Base-by-base conservation (phyloP, 2,329 filamentous ascomycete genomes). In the Apiospora sp. region DNA sequence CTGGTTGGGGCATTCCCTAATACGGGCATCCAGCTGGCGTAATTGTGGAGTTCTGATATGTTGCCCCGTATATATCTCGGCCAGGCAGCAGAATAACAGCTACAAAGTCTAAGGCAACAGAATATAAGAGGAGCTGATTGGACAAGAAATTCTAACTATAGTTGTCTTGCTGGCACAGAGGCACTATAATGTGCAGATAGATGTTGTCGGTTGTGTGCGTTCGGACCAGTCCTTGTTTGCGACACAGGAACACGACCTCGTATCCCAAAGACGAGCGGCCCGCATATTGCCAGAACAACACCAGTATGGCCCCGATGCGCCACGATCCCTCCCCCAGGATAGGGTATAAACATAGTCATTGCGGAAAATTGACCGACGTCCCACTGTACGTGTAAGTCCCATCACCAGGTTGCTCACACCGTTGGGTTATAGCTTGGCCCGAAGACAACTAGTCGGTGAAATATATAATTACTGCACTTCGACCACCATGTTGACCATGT, bases 81-180 rank as follows among this genome's bases (percentile, higher is more conserved):
- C 34, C 22, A 64, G 58, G 58, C 58, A 64, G 58, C 58, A 64
- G 58, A 64, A 64, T 64, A 64, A 58, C 34, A 10, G 19, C 16
- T 61, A 19, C 30, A 7, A 37, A n/a, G 16, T 8, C 16, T 19
- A n/a, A 41, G 34, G 58, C 58, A 41, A 13, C 58, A n/a, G 19
- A 64, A 64, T 64, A n/a, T 41, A 24, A 19, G 34, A n/a, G 10
- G 19, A 41, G 2, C 34, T 64, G 22, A 64, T 64, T 41, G 58
- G 58, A 14, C 34, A 41, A 10, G 10, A 22, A n/a, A 34, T 22
- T 14, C 30, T 5, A 61, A 37, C 54, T 61, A 22, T 64, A 41
- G 46, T 13, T n/a, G 14, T n/a, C 7, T 41, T 41, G 34, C 34
- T 41, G 58, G 30, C 58, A 41, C 41, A 10, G 34, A 64, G 34